These are phyloP conservation scores for Mallotus repandus DNA, from an alignment of 441 rosid species.

Conservation along the genomic window DNA sequence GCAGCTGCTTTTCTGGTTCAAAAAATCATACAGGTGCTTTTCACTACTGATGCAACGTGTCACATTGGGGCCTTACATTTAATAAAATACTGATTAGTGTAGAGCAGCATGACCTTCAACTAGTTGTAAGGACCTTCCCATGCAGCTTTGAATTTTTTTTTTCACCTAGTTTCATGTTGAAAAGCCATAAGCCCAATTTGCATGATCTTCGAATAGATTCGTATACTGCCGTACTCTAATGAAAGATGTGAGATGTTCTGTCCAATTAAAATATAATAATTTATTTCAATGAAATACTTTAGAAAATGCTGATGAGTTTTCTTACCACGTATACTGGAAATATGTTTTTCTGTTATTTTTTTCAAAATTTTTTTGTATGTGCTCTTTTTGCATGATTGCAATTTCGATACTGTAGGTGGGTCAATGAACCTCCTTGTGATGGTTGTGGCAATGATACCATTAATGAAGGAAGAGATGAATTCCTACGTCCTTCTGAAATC, in stretches of 20 bases:
- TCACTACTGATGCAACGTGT: constrained; percentile 14
- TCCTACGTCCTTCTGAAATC: constrained; percentile 55
- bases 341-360: background rate
- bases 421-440: constrained; percentile 82
- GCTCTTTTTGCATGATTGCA: background rate
- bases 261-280: background rate
- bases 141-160: background rate
- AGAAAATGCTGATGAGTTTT: background rate
- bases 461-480: constrained; percentile 57
- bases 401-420: constrained; percentile 62
- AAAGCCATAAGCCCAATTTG: background rate
- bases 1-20: constrained; percentile 96
- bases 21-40: constrained; percentile 74
- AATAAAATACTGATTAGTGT: background rate
- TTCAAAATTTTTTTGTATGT: background rate
- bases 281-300: constrained; percentile 1
- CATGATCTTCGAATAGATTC: no score
- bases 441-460: constrained; percentile 63
- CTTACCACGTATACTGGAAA: background rate
- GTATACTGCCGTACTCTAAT: background rate
- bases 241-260: background rate
- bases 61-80: background rate
- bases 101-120: background rate
- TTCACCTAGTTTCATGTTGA: background rate
- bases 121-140: background rate